phyloP scores from a whole-genome alignment of 352 stramenopile genomes.

The Phytopythium chamaehyphon region DNA sequence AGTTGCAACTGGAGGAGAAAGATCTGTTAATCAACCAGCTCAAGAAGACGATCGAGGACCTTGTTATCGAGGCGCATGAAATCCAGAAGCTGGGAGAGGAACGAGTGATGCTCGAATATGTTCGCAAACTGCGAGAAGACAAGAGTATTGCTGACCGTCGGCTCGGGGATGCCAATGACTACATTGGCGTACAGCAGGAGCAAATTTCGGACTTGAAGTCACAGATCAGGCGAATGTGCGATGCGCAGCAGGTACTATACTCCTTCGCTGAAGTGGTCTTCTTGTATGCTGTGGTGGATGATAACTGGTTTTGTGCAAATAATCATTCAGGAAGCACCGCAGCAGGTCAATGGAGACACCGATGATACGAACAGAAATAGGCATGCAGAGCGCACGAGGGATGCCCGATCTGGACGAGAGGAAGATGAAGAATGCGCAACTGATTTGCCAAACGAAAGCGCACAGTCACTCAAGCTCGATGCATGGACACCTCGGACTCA shows the following conservation, averaged over 20 bases:
- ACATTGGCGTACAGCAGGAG: slow-evolving; percentile 72
- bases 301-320: neutral
- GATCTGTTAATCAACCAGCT: slow-evolving; percentile 76
- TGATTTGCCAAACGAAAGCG: slow-evolving; percentile 5
- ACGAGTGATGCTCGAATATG: slow-evolving; percentile 75
- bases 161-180: slow-evolving; percentile 71
- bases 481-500: slow-evolving; percentile 35
- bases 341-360: no score
- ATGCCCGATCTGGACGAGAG: neutral
- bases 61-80: slow-evolving; percentile 74
- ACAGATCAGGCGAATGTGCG: slow-evolving; percentile 52
- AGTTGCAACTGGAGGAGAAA: slow-evolving; percentile 79
- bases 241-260: slow-evolving; percentile 25
- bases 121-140: slow-evolving; percentile 79
- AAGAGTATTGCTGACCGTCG: slow-evolving; percentile 60
- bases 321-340: no score
- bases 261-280: neutral
- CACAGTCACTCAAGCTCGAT: slow-evolving; percentile 32
- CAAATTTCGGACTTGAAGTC: slow-evolving; percentile 75
- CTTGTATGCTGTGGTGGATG: neutral
- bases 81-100: slow-evolving; percentile 78
- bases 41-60: slow-evolving; percentile 71
- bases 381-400: no score
- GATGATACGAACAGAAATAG: no score
- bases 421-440: slow-evolving; percentile 11